A percentile compares a stretch with the other conserved stretches of the same genome.
Evolutionary conservation across 805 yeast species (phyloP).

Genomic region (Scheffersomyces coipomensis): DNA sequence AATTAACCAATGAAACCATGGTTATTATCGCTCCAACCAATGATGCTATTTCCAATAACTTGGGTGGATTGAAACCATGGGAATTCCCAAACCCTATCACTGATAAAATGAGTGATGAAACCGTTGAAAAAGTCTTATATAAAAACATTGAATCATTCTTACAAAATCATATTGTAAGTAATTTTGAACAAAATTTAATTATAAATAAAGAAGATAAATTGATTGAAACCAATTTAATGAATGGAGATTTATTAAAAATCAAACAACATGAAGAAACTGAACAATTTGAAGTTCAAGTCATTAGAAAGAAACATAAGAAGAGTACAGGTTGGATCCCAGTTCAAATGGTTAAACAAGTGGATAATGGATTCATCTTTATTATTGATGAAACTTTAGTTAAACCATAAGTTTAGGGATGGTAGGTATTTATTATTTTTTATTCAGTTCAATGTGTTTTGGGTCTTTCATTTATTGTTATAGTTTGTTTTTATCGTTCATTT

Average conservation of each 20-base stretch:
- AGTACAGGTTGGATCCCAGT: conserved; percentile 20
- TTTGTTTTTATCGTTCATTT: neutral
- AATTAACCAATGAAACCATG: conserved; percentile 37
- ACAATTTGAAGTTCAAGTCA: conserved; percentile 13
- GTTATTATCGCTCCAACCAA: conserved; percentile 74
- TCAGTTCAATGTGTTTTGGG: conserved; percentile 3
- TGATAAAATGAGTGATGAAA: conserved; percentile 32
- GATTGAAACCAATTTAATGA: conserved; percentile 15
- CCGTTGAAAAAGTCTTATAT: conserved; percentile 48
- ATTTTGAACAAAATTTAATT: conserved; percentile 18
- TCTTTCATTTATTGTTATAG: neutral
- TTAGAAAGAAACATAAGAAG: conserved; percentile 2
- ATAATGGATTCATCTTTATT: conserved; percentile 38
- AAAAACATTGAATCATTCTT: conserved; percentile 59
- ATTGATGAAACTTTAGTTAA: conserved; percentile 32
- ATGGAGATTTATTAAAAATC: conserved; percentile 20
- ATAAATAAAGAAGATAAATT: conserved; percentile 9
- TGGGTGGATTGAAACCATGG: conserved; percentile 74
- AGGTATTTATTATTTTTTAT: neutral
- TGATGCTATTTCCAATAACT: conserved; percentile 41
- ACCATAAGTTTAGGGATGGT: conserved; percentile 10
- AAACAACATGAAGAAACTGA: conserved; percentile 14
- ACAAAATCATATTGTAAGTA: conserved; percentile 55
- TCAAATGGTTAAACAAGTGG: conserved; percentile 27
- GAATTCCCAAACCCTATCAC: conserved; percentile 61